Percentiles rank a stretch among this genome's conserved stretches.
phyloP scores from a whole-genome alignment of 1,284 basidiomycete species.

The Cystobasidium sp. region DNA sequence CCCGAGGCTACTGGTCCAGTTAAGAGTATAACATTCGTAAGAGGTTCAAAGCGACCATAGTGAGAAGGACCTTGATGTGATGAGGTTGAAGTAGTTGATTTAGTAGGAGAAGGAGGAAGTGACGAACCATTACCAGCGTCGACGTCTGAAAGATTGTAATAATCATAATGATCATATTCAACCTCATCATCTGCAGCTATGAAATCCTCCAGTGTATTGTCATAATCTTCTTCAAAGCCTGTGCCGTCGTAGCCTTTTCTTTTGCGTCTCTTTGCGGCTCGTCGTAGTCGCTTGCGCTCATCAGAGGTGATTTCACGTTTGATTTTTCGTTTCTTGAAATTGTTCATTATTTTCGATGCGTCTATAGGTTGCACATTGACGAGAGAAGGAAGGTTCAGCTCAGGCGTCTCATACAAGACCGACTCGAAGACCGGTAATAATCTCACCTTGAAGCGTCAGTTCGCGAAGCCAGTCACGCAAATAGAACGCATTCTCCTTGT shows the following conservation, averaged over 20 bases:
- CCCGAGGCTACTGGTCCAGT: slow-evolving; percentile 81
- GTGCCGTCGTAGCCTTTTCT: slow-evolving; percentile 43
- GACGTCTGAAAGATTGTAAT: slow-evolving; percentile 60
- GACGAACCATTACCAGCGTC: neutral
- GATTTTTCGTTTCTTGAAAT: slow-evolving; percentile 38
- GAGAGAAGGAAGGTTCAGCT: neutral
- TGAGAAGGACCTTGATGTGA: neutral
- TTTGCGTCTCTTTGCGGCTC: slow-evolving; percentile 45
- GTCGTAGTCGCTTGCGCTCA: slow-evolving; percentile 27
- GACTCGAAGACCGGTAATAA: neutral
- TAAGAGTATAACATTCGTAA: slow-evolving; percentile 85
- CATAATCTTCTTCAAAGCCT: neutral
- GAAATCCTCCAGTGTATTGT: slow-evolving; percentile 56
- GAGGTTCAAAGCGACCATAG: slow-evolving; percentile 48
- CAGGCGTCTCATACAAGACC: no score
- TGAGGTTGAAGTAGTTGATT: slow-evolving; percentile 2
- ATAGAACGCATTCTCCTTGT: slow-evolving; percentile 72
- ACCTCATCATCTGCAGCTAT: slow-evolving; percentile 53
- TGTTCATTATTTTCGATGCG: neutral
- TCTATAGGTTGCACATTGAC: slow-evolving; percentile 7
- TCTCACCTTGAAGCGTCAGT: slow-evolving; percentile 65
- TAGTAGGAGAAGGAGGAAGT: slow-evolving; percentile 42
- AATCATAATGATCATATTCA: slow-evolving; percentile 49
- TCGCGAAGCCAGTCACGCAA: slow-evolving; percentile 80
- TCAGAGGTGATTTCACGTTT: slow-evolving; percentile 41